Conservation (phyloP, 345 rosid genomes). For the Xanthoceras sorbifolium region DNA sequence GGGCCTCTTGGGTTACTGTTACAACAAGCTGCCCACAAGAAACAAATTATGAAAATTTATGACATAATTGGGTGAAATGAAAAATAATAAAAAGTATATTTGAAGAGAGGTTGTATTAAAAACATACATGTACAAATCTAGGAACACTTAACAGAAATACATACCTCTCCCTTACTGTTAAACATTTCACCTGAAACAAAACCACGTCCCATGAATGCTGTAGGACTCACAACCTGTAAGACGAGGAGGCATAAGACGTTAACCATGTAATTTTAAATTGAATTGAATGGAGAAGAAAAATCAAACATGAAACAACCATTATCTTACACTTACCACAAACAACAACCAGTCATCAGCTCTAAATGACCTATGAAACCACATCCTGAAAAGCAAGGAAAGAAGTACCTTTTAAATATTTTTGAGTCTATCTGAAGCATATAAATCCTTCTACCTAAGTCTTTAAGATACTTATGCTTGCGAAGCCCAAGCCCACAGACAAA, state of each 20-base stretch:
- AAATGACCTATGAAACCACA: constrained; percentile 86
- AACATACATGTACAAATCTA: background rate
- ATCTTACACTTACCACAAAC: constrained; percentile 56
- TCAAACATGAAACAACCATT: constrained; percentile 4
- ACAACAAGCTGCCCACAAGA: constrained; percentile 66
- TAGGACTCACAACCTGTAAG: constrained; percentile 66
- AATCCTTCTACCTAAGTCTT: background rate
- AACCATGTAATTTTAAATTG: constrained; percentile 1
- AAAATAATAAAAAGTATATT: background rate
- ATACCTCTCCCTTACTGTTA: constrained; percentile 82
- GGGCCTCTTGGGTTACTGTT: constrained; percentile 79
- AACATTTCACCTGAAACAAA: constrained; percentile 79
- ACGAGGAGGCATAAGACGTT: background rate
- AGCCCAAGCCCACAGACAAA: background rate
- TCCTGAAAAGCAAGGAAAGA: constrained; percentile 39
- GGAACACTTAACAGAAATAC: background rate
- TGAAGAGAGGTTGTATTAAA: background rate
- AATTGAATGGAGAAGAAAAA: background rate
- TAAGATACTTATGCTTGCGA: background rate
- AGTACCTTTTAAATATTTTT: background rate
- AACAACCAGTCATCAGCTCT: constrained; percentile 97
- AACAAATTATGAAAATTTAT: background rate
- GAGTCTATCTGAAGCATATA: background rate
- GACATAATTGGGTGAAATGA: background rate
- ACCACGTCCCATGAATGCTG: constrained; percentile 65